phyloP scores from a whole-genome alignment of 441 rosid species.

The Aleurites moluccanus region DNA sequence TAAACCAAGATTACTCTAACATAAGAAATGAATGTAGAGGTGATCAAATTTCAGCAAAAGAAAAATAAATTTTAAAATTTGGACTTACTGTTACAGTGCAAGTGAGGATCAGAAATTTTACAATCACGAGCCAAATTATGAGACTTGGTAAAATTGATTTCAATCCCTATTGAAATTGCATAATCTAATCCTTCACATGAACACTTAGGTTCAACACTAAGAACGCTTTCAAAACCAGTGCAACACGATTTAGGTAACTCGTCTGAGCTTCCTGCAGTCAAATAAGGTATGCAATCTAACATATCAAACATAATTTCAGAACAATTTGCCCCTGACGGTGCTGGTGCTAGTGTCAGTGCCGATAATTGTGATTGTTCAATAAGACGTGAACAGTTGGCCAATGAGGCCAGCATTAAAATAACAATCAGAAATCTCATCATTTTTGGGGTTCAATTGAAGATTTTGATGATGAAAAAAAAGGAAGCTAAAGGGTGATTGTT shows the following conservation, averaged over 20 bases:
- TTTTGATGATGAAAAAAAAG: background rate
- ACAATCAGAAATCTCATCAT: background rate
- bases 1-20: background rate
- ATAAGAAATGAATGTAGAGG: background rate
- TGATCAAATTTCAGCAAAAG: no score
- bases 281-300: conserved; percentile 34
- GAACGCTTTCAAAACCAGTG: conserved; percentile 29
- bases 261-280: conserved; percentile 6
- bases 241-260: conserved; percentile 31
- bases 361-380: conserved; percentile 2
- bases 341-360: background rate
- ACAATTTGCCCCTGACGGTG: conserved; percentile 16
- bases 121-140: conserved; percentile 28
- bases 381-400: conserved; percentile 6
- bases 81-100: conserved; percentile 23
- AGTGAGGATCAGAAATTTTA: conserved; percentile 21
- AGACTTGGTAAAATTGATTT: conserved; percentile 21
- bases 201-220: conserved; percentile 24
- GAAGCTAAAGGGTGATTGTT: background rate
- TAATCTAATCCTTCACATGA: conserved; percentile 33
- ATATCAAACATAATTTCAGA: conserved; percentile 27
- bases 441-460: no score
- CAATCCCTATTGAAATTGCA: conserved; percentile 24
- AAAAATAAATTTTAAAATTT: background rate
- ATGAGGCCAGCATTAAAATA: conserved; percentile 4